Evolutionary conservation across 2,329 filamentous ascomycete genomes (phyloP).

Genomic region (Neopestalotiopsis sp.): DNA sequence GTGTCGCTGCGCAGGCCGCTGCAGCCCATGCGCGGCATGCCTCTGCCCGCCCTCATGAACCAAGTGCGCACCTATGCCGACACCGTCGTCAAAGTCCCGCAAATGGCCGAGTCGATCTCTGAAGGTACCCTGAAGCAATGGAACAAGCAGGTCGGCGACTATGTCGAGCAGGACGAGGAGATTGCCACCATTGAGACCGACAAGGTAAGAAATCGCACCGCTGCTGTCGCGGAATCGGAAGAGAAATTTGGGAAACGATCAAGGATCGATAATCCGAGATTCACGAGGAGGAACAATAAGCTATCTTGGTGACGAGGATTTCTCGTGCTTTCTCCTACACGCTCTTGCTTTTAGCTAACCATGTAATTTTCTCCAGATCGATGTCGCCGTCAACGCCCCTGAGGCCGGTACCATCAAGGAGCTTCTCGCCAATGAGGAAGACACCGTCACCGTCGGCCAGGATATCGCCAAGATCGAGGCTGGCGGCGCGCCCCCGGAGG

Average conservation of each 20-base stretch:
- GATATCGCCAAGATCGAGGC: conserved; percentile 85
- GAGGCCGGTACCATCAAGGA: conserved; percentile 91
- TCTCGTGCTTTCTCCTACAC: not conserved
- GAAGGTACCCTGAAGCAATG: conserved; percentile 97
- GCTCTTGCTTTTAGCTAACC: conserved; percentile 17
- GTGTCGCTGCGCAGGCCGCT: conserved; percentile 38
- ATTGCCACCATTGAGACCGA: conserved; percentile 99
- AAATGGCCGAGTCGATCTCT: conserved; percentile 98
- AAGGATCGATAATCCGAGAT: not conserved
- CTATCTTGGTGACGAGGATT: not conserved
- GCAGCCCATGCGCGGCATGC: conserved; percentile 48
- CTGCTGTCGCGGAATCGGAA: not conserved
- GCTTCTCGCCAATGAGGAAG: conserved; percentile 89
- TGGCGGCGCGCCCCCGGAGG: conserved; percentile 66
- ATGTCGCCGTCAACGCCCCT: conserved; percentile 94
- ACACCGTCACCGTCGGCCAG: conserved; percentile 93
- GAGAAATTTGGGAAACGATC: not conserved
- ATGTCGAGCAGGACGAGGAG: conserved; percentile 94
- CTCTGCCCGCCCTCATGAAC: conserved; percentile 56
- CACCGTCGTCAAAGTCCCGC: conserved; percentile 87
- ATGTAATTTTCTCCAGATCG: conserved; percentile 67
- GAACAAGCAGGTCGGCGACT: conserved; percentile 90
- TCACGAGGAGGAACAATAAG: no score
- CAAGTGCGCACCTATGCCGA: conserved; percentile 74
- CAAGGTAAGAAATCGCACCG: conserved; percentile 66